Evolutionary conservation across 2,329 filamentous ascomycete species (phyloP).

Genomic region (Colletotrichum salicis): DNA sequence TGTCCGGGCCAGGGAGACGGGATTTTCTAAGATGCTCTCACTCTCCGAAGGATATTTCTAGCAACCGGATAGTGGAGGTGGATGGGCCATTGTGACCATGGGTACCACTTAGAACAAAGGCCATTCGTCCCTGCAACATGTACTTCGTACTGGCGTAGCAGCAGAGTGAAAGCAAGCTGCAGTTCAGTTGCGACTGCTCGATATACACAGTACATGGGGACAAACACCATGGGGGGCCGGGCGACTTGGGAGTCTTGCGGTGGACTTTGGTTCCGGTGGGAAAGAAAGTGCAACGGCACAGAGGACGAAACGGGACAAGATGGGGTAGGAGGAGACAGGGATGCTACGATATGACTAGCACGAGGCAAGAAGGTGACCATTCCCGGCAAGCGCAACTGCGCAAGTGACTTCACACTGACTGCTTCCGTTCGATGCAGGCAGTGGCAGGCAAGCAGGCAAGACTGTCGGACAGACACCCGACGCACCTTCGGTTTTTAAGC

Average conservation of each 20-base stretch:
- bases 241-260: too few species aligned
- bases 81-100: background rate
- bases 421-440: background rate
- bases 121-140: background rate
- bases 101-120: background rate
- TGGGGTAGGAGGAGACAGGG: constrained; percentile 20
- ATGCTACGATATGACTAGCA: constrained; percentile 25
- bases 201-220: constrained; percentile 1
- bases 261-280: constrained; percentile 16
- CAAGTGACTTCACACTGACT: too few species aligned
- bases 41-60: constrained; percentile 10
- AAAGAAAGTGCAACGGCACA: background rate
- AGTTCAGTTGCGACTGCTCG: background rate
- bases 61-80: constrained; percentile 6
- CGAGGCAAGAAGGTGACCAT: constrained; percentile 34
- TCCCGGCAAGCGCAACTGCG: background rate
- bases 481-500: constrained; percentile 1
- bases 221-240: background rate
- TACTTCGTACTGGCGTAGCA: background rate
- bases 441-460: too few species aligned
- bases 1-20: constrained; percentile 7
- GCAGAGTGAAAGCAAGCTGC: constrained; percentile 2
- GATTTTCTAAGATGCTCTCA: constrained; percentile 9
- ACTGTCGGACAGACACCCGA: too few species aligned
- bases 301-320: constrained; percentile 26